Evolutionary conservation across 192 early-diverging fungal genomes (phyloP).

Genomic region (Dissophora ornata): DNA sequence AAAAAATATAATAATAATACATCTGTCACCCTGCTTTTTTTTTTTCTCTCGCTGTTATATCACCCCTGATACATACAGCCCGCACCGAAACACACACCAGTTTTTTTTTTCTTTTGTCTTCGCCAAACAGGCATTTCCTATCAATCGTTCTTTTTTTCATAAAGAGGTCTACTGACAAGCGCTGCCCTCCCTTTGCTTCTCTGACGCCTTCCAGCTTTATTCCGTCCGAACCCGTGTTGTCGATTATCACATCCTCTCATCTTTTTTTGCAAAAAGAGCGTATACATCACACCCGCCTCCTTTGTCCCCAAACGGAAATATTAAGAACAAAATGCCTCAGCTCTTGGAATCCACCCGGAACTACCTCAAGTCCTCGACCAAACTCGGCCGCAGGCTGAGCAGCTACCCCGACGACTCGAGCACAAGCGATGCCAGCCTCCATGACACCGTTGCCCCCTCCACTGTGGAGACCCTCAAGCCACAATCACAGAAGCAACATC

Average conservation of each 20-base stretch:
- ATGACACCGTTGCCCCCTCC: background rate
- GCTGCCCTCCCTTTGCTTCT: background rate
- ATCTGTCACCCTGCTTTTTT: background rate
- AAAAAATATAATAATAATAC: background rate
- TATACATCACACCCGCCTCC: background rate
- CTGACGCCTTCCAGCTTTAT: background rate
- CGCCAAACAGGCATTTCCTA: too few relatives aligned
- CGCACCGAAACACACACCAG: too few relatives aligned
- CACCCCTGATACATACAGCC: background rate
- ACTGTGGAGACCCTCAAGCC: background rate
- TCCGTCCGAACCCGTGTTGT: slow-evolving; percentile 1
- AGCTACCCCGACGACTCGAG: slow-evolving; percentile 20
- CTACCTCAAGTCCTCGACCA: slow-evolving; percentile 46
- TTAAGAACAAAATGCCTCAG: slow-evolving; percentile 23
- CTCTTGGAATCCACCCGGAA: slow-evolving; percentile 39
- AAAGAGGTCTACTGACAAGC: background rate
- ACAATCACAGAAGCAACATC: background rate
- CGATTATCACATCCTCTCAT: slow-evolving; percentile 3
- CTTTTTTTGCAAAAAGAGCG: background rate
- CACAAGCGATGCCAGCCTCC: slow-evolving; percentile 25
- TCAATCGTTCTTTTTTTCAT: background rate
- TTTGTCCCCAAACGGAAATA: background rate
- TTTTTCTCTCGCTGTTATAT: background rate
- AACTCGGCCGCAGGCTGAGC: slow-evolving; percentile 37
- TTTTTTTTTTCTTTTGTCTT: too few relatives aligned